Evolutionary conservation across 768 basidiomycete species (phyloP).

Genomic region (Pulveroboletus sp.): DNA sequence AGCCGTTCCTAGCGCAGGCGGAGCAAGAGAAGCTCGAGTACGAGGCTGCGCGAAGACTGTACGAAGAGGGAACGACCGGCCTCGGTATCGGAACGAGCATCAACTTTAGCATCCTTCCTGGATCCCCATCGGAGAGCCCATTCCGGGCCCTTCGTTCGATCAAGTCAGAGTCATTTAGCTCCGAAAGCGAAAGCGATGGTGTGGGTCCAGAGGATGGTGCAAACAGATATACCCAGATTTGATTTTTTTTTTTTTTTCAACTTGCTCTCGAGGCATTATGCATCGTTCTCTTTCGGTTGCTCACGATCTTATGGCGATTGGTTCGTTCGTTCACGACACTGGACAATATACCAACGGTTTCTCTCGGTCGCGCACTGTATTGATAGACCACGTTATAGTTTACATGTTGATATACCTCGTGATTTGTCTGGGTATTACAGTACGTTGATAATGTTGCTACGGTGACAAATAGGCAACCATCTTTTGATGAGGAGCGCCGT

Average conservation of each 20-base stretch:
- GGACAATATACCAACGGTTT: constrained; percentile 31
- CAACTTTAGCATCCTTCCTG: constrained; percentile 79
- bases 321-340: constrained; percentile 28
- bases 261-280: constrained; percentile 17
- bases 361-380: constrained; percentile 38
- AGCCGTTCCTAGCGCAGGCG: constrained; percentile 93
- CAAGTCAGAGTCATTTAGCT: constrained; percentile 59
- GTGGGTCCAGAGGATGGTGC: constrained; percentile 48
- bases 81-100: constrained; percentile 67
- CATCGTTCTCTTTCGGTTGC: constrained; percentile 30
- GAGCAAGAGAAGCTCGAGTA: constrained; percentile 96
- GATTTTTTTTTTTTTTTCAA: constrained; percentile 23
- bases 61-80: constrained; percentile 77
- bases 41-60: constrained; percentile 78
- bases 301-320: constrained; percentile 25
- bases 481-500: constrained; percentile 83
- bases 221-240: constrained; percentile 37
- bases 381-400: constrained; percentile 35
- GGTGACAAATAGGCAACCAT: constrained; percentile 62
- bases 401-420: constrained; percentile 33
- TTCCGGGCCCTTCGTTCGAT: constrained; percentile 44
- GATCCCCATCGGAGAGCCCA: constrained; percentile 52
- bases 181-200: constrained; percentile 70
- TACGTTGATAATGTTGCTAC: constrained; percentile 29
- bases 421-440: constrained; percentile 18